These are phyloP conservation scores for Lepidium africanum DNA, from an alignment of 345 rosid species.

Conservation along the genomic window DNA sequence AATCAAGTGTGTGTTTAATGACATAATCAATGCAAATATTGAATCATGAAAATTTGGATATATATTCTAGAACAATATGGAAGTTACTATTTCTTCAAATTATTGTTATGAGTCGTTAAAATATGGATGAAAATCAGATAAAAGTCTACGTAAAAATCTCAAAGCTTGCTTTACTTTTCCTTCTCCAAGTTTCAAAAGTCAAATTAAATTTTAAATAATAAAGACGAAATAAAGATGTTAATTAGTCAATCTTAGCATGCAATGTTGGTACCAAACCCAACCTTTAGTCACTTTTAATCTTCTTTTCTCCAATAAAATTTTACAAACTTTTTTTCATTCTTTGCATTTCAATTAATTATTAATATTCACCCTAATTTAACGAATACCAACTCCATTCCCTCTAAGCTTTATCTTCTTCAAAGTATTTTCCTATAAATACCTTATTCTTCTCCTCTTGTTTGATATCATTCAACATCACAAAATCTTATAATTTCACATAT, in stretches of 20 bases:
- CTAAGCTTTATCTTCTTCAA: constrained; percentile 11
- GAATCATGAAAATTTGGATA: neutral
- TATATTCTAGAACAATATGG: neutral
- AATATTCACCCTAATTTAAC: neutral
- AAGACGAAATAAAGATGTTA: constrained; percentile 7
- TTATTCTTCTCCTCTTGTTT: neutral
- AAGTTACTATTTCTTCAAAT: neutral
- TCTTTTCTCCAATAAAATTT: neutral
- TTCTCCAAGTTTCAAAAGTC: constrained; percentile 12
- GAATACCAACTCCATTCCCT: constrained; percentile 40
- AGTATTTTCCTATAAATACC: constrained; percentile 9
- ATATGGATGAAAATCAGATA: constrained; percentile 8
- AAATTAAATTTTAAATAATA: neutral
- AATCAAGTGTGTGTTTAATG: neutral
- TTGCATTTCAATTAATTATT: neutral
- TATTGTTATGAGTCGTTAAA: constrained; percentile 18
- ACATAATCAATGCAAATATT: neutral
- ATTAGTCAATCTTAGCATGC: constrained; percentile 20
- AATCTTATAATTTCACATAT: neutral
- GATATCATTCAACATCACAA: constrained; percentile 17
- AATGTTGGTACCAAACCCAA: constrained; percentile 33
- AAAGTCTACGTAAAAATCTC: neutral
- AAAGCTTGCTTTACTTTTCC: constrained; percentile 14
- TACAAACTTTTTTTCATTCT: neutral
- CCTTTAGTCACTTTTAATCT: neutral